Evolutionary conservation across 73 alveolate species (phyloP).

Genomic region (Tetrahymena malaccensis): DNA sequence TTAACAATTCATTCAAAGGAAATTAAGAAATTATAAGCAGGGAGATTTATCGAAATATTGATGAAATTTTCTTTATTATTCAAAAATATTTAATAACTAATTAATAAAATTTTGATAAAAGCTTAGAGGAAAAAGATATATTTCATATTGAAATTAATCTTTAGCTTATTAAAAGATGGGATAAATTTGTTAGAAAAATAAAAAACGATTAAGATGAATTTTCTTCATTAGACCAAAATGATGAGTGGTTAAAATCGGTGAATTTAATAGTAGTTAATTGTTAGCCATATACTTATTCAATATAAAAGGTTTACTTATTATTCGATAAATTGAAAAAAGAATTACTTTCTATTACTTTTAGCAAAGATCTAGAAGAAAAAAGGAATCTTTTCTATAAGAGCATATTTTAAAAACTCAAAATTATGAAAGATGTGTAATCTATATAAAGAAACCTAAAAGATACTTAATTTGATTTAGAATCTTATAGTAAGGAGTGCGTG

Average conservation of each 20-base stretch:
- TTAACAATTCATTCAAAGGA: not conserved
- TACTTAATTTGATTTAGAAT: not conserved
- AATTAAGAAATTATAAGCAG: not conserved
- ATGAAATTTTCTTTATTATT: not conserved
- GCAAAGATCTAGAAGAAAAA: not conserved
- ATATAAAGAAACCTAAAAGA: not conserved
- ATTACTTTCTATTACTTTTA: not conserved
- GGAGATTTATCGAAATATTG: not conserved
- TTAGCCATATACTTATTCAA: not conserved
- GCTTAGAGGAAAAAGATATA: not conserved
- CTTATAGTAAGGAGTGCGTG: not conserved
- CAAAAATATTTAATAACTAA: not conserved
- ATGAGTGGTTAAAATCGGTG: not conserved
- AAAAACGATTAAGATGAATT: not conserved
- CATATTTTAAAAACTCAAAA: not conserved
- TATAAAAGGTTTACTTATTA: not conserved
- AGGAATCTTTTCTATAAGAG: not conserved
- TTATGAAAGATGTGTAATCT: not conserved
- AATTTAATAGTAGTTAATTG: not conserved
- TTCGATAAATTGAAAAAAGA: not conserved
- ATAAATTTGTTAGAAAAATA: not conserved
- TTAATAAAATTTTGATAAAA: not conserved
- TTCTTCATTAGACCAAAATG: not conserved
- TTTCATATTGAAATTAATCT: not conserved
- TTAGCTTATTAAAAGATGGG: not conserved